These are phyloP conservation scores for Globisporangium carolinianum DNA, from an alignment of 352 stramenopile genomes.

Conservation along the genomic window DNA sequence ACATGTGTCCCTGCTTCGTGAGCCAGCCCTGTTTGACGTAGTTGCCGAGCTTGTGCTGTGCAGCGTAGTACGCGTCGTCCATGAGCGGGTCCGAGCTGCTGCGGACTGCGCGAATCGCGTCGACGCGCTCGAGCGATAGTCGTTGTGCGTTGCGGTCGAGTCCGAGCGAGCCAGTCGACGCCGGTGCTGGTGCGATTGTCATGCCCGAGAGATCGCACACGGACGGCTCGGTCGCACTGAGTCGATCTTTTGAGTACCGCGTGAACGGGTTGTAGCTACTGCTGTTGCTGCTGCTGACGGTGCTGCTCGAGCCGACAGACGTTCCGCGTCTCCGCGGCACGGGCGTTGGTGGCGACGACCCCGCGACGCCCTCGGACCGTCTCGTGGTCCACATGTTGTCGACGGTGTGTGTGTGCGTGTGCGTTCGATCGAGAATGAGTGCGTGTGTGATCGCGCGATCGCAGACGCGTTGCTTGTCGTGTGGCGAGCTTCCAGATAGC, in stretches of 20 bases:
- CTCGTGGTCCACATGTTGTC: background rate
- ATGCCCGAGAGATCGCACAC: background rate
- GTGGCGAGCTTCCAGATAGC: background rate
- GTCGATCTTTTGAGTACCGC: conserved; percentile 10
- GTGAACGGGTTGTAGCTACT: conserved; percentile 11
- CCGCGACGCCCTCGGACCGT: background rate
- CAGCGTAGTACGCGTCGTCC: conserved; percentile 64
- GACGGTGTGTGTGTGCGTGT: too few species aligned
- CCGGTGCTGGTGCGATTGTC: background rate
- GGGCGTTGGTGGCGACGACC: conserved; percentile 4
- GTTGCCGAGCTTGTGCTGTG: conserved; percentile 56
- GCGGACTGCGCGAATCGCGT: conserved; percentile 31
- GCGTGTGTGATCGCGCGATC: background rate
- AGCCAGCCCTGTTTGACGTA: conserved; percentile 83
- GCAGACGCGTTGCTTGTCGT: background rate
- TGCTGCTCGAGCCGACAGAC: conserved; percentile 14
- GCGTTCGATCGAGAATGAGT: too few species aligned
- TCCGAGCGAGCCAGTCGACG: conserved; percentile 1
- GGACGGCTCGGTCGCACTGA: conserved; percentile 5
- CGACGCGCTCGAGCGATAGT: conserved; percentile 2
- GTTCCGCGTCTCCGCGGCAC: conserved; percentile 8
- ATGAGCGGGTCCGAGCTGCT: conserved; percentile 55
- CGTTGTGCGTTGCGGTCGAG: background rate
- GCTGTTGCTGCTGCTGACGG: conserved; percentile 6
- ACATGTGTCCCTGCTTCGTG: conserved; percentile 78